Percentiles rank a stretch among this genome's conserved stretches.
Evolutionary conservation across 768 basidiomycete species (phyloP).

Genomic region (Pisolithus albus): DNA sequence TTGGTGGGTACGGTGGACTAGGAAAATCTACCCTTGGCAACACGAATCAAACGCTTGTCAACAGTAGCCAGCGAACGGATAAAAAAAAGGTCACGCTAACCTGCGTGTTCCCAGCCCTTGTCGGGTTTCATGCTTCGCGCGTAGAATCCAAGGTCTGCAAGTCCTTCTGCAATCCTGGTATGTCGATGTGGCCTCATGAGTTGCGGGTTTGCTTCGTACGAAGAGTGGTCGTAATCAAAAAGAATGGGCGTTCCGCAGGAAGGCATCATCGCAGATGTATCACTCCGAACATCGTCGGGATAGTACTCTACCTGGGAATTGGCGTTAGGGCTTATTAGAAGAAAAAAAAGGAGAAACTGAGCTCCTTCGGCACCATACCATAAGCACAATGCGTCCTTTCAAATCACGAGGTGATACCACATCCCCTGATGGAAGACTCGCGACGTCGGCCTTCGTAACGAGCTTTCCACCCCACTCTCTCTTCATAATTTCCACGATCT

Average conservation of each 20-base stretch:
- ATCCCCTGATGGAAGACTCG: constrained; percentile 21
- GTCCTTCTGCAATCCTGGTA: constrained; percentile 41
- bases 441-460: constrained; percentile 27
- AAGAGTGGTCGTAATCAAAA: constrained; percentile 3
- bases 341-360: neutral
- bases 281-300: constrained; percentile 19
- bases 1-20: constrained; percentile 21
- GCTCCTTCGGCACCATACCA: constrained; percentile 32
- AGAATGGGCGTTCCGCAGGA: neutral
- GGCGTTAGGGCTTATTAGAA: neutral
- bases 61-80: neutral
- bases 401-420: constrained; percentile 40
- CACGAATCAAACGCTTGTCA: too few species aligned
- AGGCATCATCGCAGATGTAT: neutral
- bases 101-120: constrained; percentile 42
- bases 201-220: constrained; percentile 16
- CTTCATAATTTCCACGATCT: constrained; percentile 48
- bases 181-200: constrained; percentile 3
- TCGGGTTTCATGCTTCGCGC: constrained; percentile 56
- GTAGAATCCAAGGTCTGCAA: constrained; percentile 53
- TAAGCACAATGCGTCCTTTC: constrained; percentile 48
- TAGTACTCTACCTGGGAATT: constrained; percentile 48
- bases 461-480: constrained; percentile 47
- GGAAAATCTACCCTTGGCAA: constrained; percentile 6
- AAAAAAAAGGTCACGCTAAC: constrained; percentile 15